Conservation (phyloP, 176 grass and related monocot species). For the Calamus simplicifolius region DNA sequence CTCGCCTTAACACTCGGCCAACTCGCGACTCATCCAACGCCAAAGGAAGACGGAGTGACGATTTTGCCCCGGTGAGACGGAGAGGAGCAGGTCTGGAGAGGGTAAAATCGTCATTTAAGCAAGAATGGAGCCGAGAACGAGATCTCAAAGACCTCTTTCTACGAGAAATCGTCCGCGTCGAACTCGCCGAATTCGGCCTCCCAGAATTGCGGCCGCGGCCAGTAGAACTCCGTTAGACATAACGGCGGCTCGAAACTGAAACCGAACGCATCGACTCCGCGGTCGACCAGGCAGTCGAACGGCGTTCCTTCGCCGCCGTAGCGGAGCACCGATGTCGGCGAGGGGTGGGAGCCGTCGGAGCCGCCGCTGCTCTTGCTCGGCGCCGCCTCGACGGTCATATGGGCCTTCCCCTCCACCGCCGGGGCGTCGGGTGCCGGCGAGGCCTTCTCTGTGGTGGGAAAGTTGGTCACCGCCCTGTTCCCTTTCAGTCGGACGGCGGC, state of each 20-base stretch:
- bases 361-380: neutral
- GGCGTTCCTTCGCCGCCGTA: neutral
- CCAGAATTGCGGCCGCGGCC: neutral
- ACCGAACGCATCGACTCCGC: constrained; percentile 19
- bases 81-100: too few species aligned
- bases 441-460: neutral
- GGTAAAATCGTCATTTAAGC: neutral
- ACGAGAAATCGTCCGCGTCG: constrained; percentile 29
- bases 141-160: neutral
- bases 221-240: neutral
- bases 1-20: too few species aligned
- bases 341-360: neutral
- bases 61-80: too few species aligned
- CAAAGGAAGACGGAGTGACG: too few species aligned
- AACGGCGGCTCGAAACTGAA: neutral
- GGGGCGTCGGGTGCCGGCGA: neutral
- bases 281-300: neutral
- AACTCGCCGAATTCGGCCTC: constrained; percentile 30
- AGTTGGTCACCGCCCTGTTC: constrained; percentile 42
- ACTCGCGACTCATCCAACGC: too few species aligned
- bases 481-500: constrained; percentile 55
- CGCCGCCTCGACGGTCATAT: too few species aligned
- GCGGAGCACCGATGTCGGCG: constrained; percentile 8
- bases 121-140: neutral
- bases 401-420: too few species aligned